A percentile compares a stretch with the other conserved stretches of the same genome.
phyloP scores from a whole-genome alignment of 306 rosid species.

The Prunus campanulata region DNA sequence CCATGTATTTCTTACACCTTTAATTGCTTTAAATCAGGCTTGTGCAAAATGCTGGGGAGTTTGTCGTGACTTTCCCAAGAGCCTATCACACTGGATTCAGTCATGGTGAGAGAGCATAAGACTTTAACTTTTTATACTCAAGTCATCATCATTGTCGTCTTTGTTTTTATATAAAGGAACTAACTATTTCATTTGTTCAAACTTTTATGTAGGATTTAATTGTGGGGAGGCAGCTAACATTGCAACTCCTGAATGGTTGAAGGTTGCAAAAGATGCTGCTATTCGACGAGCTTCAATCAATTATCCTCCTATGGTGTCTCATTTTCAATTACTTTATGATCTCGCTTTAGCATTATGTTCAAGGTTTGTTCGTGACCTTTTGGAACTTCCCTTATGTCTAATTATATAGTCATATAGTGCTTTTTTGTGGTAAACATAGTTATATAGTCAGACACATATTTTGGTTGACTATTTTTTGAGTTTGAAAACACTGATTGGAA shows the following conservation, averaged over 20 bases:
- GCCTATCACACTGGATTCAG: conserved; percentile 99
- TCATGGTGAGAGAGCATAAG: conserved; percentile 69
- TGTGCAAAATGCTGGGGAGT: conserved; percentile 98
- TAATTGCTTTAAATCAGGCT: conserved; percentile 56
- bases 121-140: conserved; percentile 6
- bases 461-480: conserved; percentile 6
- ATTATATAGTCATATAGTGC: neutral
- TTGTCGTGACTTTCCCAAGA: conserved; percentile 99
- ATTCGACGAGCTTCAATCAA: conserved; percentile 95
- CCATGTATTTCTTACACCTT: conserved; percentile 30
- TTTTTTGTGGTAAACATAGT: neutral
- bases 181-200: conserved; percentile 27
- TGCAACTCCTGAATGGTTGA: conserved; percentile 99
- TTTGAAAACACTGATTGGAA: neutral
- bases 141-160: neutral
- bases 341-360: conserved; percentile 89
- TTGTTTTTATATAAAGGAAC: conserved; percentile 15
- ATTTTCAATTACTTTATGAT: conserved; percentile 96
- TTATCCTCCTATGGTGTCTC: conserved; percentile 98
- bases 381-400: conserved; percentile 21
- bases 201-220: conserved; percentile 71
- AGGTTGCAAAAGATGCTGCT: conserved; percentile 96
- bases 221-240: conserved; percentile 98
- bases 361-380: conserved; percentile 57
- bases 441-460: neutral